These are phyloP conservation scores for Blastobotrys parvus DNA, from an alignment of 805 yeast species.

Conservation along the genomic window DNA sequence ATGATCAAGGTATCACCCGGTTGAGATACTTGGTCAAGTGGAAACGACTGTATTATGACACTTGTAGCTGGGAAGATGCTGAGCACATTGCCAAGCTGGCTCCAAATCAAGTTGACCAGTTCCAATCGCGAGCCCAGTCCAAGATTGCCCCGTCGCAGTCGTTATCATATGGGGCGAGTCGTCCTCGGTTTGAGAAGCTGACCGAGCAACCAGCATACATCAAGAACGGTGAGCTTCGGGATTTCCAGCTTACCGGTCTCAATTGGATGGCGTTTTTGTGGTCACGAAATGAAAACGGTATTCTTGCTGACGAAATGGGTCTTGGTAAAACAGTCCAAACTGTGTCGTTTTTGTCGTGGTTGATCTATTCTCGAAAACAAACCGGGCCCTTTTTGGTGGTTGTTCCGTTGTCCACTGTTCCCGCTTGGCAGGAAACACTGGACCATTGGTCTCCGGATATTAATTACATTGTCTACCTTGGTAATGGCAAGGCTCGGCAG, in stretches of 20 bases:
- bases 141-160: constrained; percentile 78
- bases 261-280: constrained; percentile 99
- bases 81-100: constrained; percentile 75
- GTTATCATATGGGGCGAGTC: constrained; percentile 57
- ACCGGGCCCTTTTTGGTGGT: constrained; percentile 96
- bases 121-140: constrained; percentile 71
- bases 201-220: constrained; percentile 80
- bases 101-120: constrained; percentile 75
- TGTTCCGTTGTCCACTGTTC: constrained; percentile 91
- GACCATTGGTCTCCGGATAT: constrained; percentile 97
- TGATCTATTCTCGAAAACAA: constrained; percentile 89
- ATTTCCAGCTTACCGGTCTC: constrained; percentile 94
- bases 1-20: constrained; percentile 47
- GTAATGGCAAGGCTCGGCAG: constrained; percentile 79
- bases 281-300: constrained; percentile 97
- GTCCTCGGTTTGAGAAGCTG: constrained; percentile 88
- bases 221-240: constrained; percentile 86
- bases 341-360: constrained; percentile 89
- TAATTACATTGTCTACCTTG: constrained; percentile 86
- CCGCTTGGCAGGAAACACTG: constrained; percentile 99
- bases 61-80: constrained; percentile 95
- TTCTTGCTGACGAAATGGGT: constrained; percentile 98
- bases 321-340: constrained; percentile 97
- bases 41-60: constrained; percentile 89
- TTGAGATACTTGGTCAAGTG: constrained; percentile 86